A percentile compares a stretch with the other conserved stretches of the same genome.
These are phyloP conservation scores for Melampsora americana DNA, from an alignment of 1,284 basidiomycete species.

Conservation along the genomic window DNA sequence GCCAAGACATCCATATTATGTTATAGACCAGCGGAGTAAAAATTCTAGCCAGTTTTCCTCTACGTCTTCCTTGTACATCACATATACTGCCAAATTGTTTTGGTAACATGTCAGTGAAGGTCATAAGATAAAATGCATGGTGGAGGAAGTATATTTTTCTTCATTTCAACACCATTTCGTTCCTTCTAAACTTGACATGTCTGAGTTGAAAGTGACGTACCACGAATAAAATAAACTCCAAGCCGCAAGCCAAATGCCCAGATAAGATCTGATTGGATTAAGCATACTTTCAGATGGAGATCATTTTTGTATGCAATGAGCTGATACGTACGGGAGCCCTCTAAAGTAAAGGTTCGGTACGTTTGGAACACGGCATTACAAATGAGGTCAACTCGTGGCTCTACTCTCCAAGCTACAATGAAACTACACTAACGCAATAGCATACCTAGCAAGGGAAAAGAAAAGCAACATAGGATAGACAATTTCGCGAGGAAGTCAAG, in stretches of 20 bases:
- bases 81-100: not conserved
- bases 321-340: not conserved
- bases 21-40: no score
- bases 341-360: not conserved
- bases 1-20: not conserved
- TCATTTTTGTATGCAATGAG: not conserved
- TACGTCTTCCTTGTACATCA: no score
- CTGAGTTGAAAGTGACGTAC: no score
- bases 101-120: not conserved
- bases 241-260: not conserved
- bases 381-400: not conserved
- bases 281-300: not conserved
- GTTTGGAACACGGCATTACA: not conserved
- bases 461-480: no score
- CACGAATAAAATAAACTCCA: not conserved
- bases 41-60: no score
- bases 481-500: no score
- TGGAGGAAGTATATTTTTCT: not conserved
- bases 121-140: not conserved
- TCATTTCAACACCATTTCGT: not conserved
- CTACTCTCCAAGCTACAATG: not conserved
- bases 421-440: not conserved
- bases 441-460: not conserved
- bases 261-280: not conserved
- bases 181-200: not conserved